These are phyloP conservation scores for Cicer pinnatifidum DNA, from an alignment of 306 rosid genomes.

Conservation along the genomic window DNA sequence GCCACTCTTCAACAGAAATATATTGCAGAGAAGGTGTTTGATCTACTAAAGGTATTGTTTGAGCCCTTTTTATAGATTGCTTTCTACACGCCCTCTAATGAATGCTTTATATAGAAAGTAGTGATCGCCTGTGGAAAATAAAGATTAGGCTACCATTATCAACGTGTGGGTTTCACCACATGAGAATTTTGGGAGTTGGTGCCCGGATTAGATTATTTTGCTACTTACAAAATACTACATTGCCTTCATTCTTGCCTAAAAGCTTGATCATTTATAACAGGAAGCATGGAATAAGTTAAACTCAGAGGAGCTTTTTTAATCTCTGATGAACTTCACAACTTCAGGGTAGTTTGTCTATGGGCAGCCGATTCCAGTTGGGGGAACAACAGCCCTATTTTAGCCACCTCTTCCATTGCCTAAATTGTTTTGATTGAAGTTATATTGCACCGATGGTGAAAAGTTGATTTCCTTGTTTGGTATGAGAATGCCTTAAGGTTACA, in stretches of 20 bases:
- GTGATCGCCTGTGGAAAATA: conserved; percentile 27
- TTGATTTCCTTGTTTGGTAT: conserved; percentile 29
- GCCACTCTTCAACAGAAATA: conserved; percentile 96
- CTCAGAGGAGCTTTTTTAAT: conserved; percentile 96
- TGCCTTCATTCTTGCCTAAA: conserved; percentile 32
- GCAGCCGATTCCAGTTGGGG: conserved; percentile 41
- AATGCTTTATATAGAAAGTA: conserved; percentile 16
- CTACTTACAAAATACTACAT: not conserved
- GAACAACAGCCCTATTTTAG: conserved; percentile 36
- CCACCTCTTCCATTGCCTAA: conserved; percentile 33
- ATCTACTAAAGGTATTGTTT: conserved; percentile 79
- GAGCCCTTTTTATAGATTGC: conserved; percentile 8
- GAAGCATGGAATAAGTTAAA: conserved; percentile 98
- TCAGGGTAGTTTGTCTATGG: conserved; percentile 38
- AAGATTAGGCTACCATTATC: conserved; percentile 16
- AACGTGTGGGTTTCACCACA: conserved; percentile 12
- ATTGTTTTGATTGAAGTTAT: conserved; percentile 43
- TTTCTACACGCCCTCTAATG: conserved; percentile 12
- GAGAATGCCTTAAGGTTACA: conserved; percentile 40
- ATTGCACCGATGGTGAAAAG: conserved; percentile 33
- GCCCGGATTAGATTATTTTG: conserved; percentile 1
- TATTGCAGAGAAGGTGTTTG: conserved; percentile 94
- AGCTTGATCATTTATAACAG: conserved; percentile 53
- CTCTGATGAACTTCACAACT: conserved; percentile 39
- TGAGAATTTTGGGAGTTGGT: not conserved